These are phyloP conservation scores for Alternaria arborescens DNA, from an alignment of 2,329 filamentous ascomycete genomes.

Conservation along the genomic window DNA sequence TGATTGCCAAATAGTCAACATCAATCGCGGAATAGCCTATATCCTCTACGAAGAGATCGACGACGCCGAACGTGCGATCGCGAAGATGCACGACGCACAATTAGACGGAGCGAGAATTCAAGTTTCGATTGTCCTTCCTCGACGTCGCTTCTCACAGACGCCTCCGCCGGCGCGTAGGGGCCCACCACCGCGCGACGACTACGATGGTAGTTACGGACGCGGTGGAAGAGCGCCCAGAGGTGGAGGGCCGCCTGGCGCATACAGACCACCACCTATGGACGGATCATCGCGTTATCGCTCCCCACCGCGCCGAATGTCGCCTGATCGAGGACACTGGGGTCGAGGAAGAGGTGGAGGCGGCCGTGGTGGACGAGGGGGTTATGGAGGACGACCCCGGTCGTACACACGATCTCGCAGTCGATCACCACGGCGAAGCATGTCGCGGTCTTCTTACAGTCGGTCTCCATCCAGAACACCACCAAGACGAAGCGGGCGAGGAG, in stretches of 20 bases:
- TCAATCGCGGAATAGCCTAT: slow-evolving; percentile 92
- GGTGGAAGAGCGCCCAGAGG: slow-evolving; percentile 27
- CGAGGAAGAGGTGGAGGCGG: slow-evolving; percentile 44
- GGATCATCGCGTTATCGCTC: slow-evolving; percentile 42
- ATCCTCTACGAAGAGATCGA: slow-evolving; percentile 80
- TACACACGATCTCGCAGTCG: slow-evolving; percentile 52
- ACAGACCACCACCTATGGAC: slow-evolving; percentile 49
- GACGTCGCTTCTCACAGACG: slow-evolving; percentile 80
- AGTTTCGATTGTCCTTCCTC: slow-evolving; percentile 87
- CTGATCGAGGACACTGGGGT: slow-evolving; percentile 33
- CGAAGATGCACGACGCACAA: slow-evolving; percentile 98
- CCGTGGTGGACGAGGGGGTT: slow-evolving; percentile 43
- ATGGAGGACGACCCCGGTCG: slow-evolving; percentile 39
- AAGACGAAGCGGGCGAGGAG: slow-evolving; percentile 30
- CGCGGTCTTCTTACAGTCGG: slow-evolving; percentile 53
- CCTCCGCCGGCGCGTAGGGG: slow-evolving; percentile 75
- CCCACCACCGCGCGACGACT: slow-evolving; percentile 39
- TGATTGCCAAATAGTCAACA: slow-evolving; percentile 68
- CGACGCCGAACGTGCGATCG: slow-evolving; percentile 86
- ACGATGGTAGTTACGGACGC: slow-evolving; percentile 27
- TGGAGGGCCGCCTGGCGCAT: slow-evolving; percentile 49
- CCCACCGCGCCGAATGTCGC: slow-evolving; percentile 50
- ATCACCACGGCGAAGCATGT: slow-evolving; percentile 52
- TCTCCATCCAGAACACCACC: slow-evolving; percentile 48
- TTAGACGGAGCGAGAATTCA: slow-evolving; percentile 83